Evolutionary conservation across 345 rosid genomes (phyloP).

Genomic region (Salix udensis): DNA sequence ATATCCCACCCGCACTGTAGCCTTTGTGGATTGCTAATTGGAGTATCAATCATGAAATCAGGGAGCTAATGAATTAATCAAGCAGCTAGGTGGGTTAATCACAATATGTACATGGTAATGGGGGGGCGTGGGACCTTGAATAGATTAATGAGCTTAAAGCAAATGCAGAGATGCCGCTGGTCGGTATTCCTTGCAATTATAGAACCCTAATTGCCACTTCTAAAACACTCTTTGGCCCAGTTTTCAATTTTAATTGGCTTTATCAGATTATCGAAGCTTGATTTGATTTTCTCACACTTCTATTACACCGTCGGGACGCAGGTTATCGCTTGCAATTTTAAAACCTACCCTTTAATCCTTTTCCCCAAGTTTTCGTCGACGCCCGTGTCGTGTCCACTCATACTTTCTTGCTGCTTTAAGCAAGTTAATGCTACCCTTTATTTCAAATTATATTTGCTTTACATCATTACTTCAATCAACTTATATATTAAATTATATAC

Average conservation of each 20-base stretch:
- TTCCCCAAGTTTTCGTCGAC: neutral
- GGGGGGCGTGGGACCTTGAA: neutral
- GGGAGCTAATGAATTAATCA: neutral
- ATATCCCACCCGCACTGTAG: neutral
- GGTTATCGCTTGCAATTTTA: neutral
- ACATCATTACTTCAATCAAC: too few relatives aligned
- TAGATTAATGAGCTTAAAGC: neutral
- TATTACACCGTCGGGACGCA: too few relatives aligned
- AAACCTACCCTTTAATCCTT: neutral
- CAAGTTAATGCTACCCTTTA: too few relatives aligned
- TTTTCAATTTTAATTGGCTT: neutral
- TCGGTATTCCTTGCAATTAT: neutral
- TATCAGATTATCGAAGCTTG: neutral
- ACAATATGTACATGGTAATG: neutral
- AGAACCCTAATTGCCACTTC: neutral
- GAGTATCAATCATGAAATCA: neutral
- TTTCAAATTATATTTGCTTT: too few relatives aligned
- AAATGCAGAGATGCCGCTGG: neutral
- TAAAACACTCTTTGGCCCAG: neutral
- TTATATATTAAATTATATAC: too few relatives aligned
- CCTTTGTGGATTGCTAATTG: neutral
- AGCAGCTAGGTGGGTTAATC: neutral
- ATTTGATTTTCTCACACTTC: neutral
- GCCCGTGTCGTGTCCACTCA: too few relatives aligned
- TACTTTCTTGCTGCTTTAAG: too few relatives aligned